A percentile compares a stretch with the other conserved stretches of the same genome.
Evolutionary conservation across 345 rosid genomes (phyloP).

Genomic region (Lepidium didymum): DNA sequence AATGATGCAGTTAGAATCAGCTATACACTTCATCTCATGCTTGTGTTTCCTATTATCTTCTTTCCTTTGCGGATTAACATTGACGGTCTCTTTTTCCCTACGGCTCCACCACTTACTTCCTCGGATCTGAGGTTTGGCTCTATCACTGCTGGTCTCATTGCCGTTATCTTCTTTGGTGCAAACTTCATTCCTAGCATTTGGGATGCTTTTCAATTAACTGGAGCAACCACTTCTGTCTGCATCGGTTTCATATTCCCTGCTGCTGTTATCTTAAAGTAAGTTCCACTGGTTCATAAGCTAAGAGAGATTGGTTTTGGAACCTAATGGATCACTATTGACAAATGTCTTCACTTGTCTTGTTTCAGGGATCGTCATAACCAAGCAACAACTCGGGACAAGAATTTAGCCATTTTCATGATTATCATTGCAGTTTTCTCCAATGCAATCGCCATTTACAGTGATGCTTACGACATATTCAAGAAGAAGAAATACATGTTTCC

Average conservation of each 20-base stretch:
- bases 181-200: slow-evolving; percentile 94
- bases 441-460: slow-evolving; percentile 69
- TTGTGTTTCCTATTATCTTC: slow-evolving; percentile 87
- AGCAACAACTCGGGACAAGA: slow-evolving; percentile 71
- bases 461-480: slow-evolving; percentile 53
- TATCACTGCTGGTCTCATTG: slow-evolving; percentile 54
- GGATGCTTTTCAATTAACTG: slow-evolving; percentile 96
- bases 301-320: background rate
- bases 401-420: slow-evolving; percentile 54
- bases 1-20: slow-evolving; percentile 82
- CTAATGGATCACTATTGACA: background rate
- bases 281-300: background rate
- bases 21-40: slow-evolving; percentile 85
- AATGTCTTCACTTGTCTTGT: background rate
- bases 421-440: slow-evolving; percentile 73
- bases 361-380: slow-evolving; percentile 66
- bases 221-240: slow-evolving; percentile 92
- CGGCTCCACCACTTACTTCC: slow-evolving; percentile 44
- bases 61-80: slow-evolving; percentile 70
- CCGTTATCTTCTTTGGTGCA: slow-evolving; percentile 64
- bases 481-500: slow-evolving; percentile 23
- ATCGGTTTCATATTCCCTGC: slow-evolving; percentile 94
- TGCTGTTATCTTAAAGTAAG: slow-evolving; percentile 71
- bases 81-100: slow-evolving; percentile 82
- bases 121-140: slow-evolving; percentile 63